Evolutionary conservation across 2,329 filamentous ascomycete genomes (phyloP).

Genomic region (Epicoccum sorghinum): DNA sequence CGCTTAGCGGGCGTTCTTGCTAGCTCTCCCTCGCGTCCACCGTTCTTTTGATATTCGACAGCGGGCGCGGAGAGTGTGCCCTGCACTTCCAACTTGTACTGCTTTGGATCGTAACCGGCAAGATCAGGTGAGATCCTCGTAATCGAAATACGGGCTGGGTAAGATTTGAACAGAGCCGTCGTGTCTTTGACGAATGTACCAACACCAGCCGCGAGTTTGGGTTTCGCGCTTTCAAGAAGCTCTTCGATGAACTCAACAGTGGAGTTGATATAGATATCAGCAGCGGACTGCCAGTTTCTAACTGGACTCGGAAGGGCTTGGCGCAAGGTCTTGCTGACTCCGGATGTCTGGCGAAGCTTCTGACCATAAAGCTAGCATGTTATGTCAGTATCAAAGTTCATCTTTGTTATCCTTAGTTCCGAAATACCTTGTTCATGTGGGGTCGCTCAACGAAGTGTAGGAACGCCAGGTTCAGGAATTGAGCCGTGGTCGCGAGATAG

Average conservation of each 20-base stretch:
- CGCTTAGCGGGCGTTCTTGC: constrained; percentile 70
- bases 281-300: constrained; percentile 80
- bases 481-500: constrained; percentile 81
- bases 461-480: constrained; percentile 83
- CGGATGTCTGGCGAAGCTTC: constrained; percentile 82
- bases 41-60: constrained; percentile 64
- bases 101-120: constrained; percentile 76
- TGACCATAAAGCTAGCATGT: constrained; percentile 73
- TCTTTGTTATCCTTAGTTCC: neutral
- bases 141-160: constrained; percentile 84
- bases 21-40: constrained; percentile 74
- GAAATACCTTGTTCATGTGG: constrained; percentile 75
- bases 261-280: constrained; percentile 86
- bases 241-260: constrained; percentile 90
- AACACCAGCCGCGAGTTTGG: constrained; percentile 84
- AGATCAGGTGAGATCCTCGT: constrained; percentile 80
- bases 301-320: constrained; percentile 83
- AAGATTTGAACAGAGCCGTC: constrained; percentile 84
- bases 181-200: constrained; percentile 89
- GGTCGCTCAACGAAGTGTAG: constrained; percentile 93
- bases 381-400: neutral
- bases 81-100: constrained; percentile 78
- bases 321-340: constrained; percentile 88
- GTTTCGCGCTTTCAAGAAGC: constrained; percentile 81
- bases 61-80: constrained; percentile 62